Conservation (phyloP, 306 rosid genomes). For the Begonia masoniana region DNA sequence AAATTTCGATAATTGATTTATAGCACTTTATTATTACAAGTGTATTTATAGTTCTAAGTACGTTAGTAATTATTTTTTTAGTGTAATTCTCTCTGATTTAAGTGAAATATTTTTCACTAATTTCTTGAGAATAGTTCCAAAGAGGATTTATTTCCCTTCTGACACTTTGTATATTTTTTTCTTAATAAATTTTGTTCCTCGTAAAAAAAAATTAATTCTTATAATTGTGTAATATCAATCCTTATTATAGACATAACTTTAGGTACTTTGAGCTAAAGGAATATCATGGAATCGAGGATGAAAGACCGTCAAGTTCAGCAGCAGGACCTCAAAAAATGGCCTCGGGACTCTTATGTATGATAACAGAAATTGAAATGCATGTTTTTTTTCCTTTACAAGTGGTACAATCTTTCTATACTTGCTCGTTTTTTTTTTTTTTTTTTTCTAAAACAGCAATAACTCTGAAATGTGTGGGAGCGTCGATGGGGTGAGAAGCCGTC, state of each 20-base stretch:
- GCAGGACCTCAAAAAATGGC: constrained; percentile 68
- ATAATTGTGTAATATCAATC: not conserved
- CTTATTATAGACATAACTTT: constrained; percentile 5
- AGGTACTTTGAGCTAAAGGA: constrained; percentile 71
- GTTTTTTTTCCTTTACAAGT: not conserved
- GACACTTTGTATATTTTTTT: constrained; percentile 1
- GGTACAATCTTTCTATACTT: not conserved
- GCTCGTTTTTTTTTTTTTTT: too few relatives aligned
- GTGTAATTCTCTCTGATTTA: too few relatives aligned
- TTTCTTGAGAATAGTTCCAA: too few relatives aligned
- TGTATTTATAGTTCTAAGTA: too few relatives aligned
- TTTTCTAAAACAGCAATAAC: constrained; percentile 43
- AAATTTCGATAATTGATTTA: too few relatives aligned
- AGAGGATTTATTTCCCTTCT: too few relatives aligned
- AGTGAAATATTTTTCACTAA: too few relatives aligned
- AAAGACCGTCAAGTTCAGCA: constrained; percentile 32
- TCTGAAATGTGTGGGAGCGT: constrained; percentile 82
- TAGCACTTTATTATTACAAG: too few relatives aligned
- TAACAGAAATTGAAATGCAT: not conserved
- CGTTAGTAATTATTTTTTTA: too few relatives aligned
- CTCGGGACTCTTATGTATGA: constrained; percentile 67
- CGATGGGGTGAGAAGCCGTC: constrained; percentile 83
- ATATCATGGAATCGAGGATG: constrained; percentile 78
- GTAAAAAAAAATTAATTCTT: too few relatives aligned
- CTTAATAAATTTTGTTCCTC: too few relatives aligned